Conservation (phyloP, 768 basidiomycete genomes). For the Phanerodontia chrysosporium region DNA sequence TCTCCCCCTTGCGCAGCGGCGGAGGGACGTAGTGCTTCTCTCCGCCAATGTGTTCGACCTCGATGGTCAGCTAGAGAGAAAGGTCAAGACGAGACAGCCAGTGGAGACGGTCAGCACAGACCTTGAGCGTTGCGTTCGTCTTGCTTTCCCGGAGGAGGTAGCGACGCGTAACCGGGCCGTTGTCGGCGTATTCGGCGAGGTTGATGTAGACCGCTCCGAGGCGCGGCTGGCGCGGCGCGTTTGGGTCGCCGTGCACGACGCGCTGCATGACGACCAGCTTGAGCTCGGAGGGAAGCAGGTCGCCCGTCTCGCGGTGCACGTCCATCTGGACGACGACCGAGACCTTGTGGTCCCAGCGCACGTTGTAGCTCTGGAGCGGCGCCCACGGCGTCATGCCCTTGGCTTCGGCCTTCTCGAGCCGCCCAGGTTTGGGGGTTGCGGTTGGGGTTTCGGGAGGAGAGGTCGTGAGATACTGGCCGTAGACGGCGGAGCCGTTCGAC, state of each 20-base stretch:
- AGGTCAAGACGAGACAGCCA: background rate
- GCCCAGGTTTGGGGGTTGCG: constrained; percentile 10
- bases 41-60: constrained; percentile 51
- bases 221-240: constrained; percentile 52
- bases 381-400: constrained; percentile 61
- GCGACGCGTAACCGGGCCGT: constrained; percentile 52
- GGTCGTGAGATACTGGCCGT: constrained; percentile 11
- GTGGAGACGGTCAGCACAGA: constrained; percentile 22
- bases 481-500: constrained; percentile 6
- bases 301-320: constrained; percentile 46
- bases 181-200: constrained; percentile 69
- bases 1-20: constrained; percentile 67
- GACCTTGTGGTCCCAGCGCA: constrained; percentile 57
- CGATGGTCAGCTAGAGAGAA: constrained; percentile 50
- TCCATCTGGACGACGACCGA: constrained; percentile 56
- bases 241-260: constrained; percentile 52
- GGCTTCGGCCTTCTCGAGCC: constrained; percentile 25
- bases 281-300: constrained; percentile 54
- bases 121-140: constrained; percentile 76
- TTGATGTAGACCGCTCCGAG: constrained; percentile 67
- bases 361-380: constrained; percentile 59
- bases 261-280: constrained; percentile 66
- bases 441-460: constrained; percentile 8
- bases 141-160: constrained; percentile 71
- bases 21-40: constrained; percentile 56